Conservation (phyloP, 192 early-diverging fungal species). For the Oehlia diaphana region DNA sequence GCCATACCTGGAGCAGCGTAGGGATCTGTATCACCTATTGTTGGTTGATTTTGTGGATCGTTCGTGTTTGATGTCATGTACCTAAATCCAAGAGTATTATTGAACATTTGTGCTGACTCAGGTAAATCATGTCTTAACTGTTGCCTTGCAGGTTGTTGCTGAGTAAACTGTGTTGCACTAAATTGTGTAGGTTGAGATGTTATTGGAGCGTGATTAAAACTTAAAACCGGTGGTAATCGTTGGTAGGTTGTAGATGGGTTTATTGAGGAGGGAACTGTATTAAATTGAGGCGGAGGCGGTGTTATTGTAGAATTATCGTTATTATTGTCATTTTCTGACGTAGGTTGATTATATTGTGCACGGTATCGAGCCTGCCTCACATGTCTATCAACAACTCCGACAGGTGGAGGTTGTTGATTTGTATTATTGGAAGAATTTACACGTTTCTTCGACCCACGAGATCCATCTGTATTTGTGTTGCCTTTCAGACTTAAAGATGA, state of each 20-base stretch:
- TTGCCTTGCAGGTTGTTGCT: not conserved
- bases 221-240: not conserved
- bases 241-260: not conserved
- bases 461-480: not conserved
- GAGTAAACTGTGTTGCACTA: not conserved
- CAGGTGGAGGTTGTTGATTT: too few relatives aligned
- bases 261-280: not conserved
- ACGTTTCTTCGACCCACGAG: not conserved
- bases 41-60: conserved; percentile 1
- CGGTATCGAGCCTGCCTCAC: not conserved
- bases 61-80: not conserved
- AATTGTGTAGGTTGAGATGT: not conserved
- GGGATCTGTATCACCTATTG: conserved; percentile 1
- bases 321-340: not conserved
- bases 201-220: not conserved
- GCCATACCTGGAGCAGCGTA: conserved; percentile 8
- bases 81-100: conserved; percentile 8
- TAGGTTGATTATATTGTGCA: not conserved
- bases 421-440: not conserved
- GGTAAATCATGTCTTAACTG: conserved; percentile 1
- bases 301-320: not conserved
- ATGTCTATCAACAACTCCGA: not conserved
- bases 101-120: conserved; percentile 25
- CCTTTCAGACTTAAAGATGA: not conserved
- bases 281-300: not conserved